Evolutionary conservation across 208 protist species (phyloP), one percentile per base, ranked within the genome.

Genomic region (Leishmania tarentolae): DNA sequence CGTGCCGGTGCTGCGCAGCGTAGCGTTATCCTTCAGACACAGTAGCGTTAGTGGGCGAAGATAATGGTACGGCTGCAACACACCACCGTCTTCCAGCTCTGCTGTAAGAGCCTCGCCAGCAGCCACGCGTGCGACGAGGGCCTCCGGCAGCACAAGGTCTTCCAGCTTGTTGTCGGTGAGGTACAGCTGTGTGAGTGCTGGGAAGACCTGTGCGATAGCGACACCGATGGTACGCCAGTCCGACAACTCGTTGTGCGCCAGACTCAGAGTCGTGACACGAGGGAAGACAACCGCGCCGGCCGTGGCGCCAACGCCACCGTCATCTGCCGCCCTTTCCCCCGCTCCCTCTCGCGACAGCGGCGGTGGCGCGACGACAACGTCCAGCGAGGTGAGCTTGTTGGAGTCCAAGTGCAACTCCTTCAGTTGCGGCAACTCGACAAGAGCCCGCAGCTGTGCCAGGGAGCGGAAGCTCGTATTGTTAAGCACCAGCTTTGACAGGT

Each of bases 321-420:
- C 9, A 21, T 40, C 21, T 28, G 69, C 46, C 31, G 28, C 66
- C 21, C 65, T 76, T 68, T 37, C 13, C 4, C 61, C 75, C 56
- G 56, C 52, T 19, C 53, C 65, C 21, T 21, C 69, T 35, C 3
- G 44, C 44, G 40, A 35, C 44, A 28, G 2, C 69, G 46, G 44
- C 44, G 69, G 69, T 44, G 37, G 13, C 17, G 76, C 50, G 50
- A 35, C 74, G 31, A 88, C 81, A 11, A 95, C 74, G 3, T 75
- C 70, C 42, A 93, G 84, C 35, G 75, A 75, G 1, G 56, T 69
- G 21, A 97, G 83, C 6, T 83, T 66, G 79, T 98, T 98, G 17
- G 79, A 76, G 68, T 98, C 94, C 35, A 98, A 82, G 82, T 98
- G 94, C 15, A 98, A 85, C 86, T 96, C 92, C n/a, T 72, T 76